Evolutionary conservation across 176 grass and related monocot genomes (phyloP).

Genomic region (Typha latifolia): DNA sequence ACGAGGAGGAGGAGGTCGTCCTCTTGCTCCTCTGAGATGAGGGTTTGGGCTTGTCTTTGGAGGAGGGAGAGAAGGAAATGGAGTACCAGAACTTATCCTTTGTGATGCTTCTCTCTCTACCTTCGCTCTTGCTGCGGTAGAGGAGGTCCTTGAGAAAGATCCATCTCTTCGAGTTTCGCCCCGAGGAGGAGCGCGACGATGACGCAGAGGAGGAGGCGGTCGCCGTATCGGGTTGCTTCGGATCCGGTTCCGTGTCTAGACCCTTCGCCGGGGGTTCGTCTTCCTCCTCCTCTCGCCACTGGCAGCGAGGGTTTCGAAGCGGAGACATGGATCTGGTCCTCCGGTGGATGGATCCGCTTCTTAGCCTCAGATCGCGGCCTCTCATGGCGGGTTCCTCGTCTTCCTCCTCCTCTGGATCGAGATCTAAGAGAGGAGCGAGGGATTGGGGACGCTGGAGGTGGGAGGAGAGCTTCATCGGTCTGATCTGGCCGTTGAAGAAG

Average conservation of each 20-base stretch:
- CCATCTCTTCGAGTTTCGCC: constrained; percentile 63
- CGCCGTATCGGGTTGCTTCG: constrained; percentile 8
- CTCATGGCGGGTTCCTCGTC: constrained; percentile 36
- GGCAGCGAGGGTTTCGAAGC: constrained; percentile 53
- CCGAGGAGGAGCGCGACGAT: constrained; percentile 41
- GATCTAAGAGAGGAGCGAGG: constrained; percentile 18
- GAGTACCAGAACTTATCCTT: constrained; percentile 64
- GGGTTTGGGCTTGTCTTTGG: constrained; percentile 36
- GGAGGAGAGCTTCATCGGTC: constrained; percentile 64
- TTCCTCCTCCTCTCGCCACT: constrained; percentile 34
- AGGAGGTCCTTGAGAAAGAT: constrained; percentile 88
- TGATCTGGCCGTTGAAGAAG: constrained; percentile 94
- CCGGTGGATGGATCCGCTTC: constrained; percentile 64
- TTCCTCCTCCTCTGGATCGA: constrained; percentile 8
- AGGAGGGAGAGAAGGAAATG: constrained; percentile 36
- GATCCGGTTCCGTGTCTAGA: constrained; percentile 9
- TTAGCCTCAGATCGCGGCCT: constrained; percentile 40
- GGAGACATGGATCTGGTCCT: constrained; percentile 85
- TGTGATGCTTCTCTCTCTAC: constrained; percentile 15
- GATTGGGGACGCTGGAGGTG: constrained; percentile 46
- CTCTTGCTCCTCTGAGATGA: constrained; percentile 20
- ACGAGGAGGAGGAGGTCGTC: neutral
- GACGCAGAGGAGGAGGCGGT: constrained; percentile 53
- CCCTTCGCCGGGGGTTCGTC: constrained; percentile 13
- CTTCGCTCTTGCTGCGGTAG: constrained; percentile 94